These are phyloP conservation scores for Purshia tridentata DNA, from an alignment of 306 rosid genomes.

Conservation along the genomic window DNA sequence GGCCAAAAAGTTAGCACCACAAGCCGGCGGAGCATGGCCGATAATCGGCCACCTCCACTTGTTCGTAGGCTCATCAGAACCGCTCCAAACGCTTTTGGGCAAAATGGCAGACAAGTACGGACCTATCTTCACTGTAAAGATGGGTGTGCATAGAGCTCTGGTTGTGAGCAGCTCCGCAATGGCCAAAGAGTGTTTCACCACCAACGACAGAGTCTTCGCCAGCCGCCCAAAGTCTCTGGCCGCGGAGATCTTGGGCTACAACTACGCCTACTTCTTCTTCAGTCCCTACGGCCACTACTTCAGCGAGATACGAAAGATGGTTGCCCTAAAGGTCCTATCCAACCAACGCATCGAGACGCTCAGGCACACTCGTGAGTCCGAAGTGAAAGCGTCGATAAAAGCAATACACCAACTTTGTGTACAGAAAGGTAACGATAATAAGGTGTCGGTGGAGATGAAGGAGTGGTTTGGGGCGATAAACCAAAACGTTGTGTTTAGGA, in stretches of 20 bases:
- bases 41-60: conserved; percentile 32
- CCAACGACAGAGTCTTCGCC: conserved; percentile 26
- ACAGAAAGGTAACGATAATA: not conserved
- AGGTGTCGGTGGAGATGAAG: conserved; percentile 17
- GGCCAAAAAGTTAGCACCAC: too few species aligned
- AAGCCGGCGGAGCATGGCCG: conserved; percentile 17
- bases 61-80: conserved; percentile 9
- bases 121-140: conserved; percentile 20
- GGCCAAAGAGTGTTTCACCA: conserved; percentile 22
- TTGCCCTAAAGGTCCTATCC: conserved; percentile 16
- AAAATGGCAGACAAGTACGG: conserved; percentile 27
- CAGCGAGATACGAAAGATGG: conserved; percentile 22
- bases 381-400: not conserved
- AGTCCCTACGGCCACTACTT: conserved; percentile 18
- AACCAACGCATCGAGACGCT: conserved; percentile 15
- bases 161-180: conserved; percentile 20
- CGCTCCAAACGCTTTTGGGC: conserved; percentile 9
- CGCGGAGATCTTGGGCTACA: conserved; percentile 6
- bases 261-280: conserved; percentile 26
- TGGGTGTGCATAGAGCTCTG: conserved; percentile 15
- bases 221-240: conserved; percentile 1
- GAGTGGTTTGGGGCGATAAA: conserved; percentile 20
- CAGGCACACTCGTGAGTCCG: conserved; percentile 4
- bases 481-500: not conserved
- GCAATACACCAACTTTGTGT: not conserved